phyloP scores from a whole-genome alignment of 768 basidiomycete species.

The Boletellus ananiceps region DNA sequence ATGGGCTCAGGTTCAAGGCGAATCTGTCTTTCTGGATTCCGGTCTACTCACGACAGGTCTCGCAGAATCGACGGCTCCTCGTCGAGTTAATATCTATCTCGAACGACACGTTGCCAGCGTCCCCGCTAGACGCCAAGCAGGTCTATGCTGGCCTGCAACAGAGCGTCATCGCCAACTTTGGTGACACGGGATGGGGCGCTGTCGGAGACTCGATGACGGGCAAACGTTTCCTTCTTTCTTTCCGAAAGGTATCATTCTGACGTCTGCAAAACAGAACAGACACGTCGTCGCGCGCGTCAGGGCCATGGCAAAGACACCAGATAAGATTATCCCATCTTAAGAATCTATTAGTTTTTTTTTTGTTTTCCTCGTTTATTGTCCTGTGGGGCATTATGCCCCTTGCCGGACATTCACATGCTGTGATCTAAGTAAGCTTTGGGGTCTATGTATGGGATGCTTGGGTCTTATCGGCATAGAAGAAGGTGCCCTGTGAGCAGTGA shows the following conservation, averaged over 20 bases:
- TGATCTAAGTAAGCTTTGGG: no score
- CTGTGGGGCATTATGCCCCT: no score
- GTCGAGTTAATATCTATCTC: conserved; percentile 69
- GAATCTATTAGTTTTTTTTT: no score
- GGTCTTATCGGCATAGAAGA: no score
- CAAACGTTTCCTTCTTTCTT: conserved; percentile 28
- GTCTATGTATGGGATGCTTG: no score
- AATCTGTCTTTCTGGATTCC: conserved; percentile 1
- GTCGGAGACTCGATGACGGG: conserved; percentile 68
- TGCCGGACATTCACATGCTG: no score
- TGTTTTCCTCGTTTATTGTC: no score
- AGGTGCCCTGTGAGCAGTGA: no score
- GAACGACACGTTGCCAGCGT: background rate
- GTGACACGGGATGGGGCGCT: conserved; percentile 83
- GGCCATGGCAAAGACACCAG: conserved; percentile 46
- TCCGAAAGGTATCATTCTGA: background rate
- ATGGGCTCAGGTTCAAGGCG: conserved; percentile 77
- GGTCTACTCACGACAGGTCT: background rate
- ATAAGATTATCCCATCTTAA: conserved; percentile 33
- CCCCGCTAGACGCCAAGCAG: no score
- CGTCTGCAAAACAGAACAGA: no score
- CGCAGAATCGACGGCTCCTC: conserved; percentile 82
- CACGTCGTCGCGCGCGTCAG: conserved; percentile 65
- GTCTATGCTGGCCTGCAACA: conserved; percentile 68
- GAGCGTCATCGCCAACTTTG: conserved; percentile 68